Base-by-base conservation (phyloP, 1,284 basidiomycete genomes). In the Leccinum subrobustum region DNA sequence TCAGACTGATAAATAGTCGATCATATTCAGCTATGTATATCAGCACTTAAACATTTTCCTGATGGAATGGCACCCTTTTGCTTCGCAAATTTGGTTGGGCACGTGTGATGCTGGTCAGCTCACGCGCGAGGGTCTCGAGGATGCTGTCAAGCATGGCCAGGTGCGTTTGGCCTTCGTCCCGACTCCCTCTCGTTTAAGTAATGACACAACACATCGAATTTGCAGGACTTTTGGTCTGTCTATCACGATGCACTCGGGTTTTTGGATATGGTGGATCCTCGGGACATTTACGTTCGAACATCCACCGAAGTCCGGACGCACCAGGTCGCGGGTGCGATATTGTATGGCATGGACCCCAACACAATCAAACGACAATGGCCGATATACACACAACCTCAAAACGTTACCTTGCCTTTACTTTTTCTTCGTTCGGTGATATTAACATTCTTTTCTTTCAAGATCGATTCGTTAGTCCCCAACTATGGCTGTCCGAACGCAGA, bases 61-160 rank as follows among this genome's bases (percentile, higher is more conserved):
- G 27, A 29, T 29, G 27, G 62, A 73, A 5, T 70, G 73, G 74
- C 80, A 84, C 60, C 80, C 83, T 1, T 82, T 84, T 62, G 70
- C 76, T 29, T 69, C 67, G n/a, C 72, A 76, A 57, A 76, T 85
- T n/a, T 85, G 83, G 83, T 75, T 79, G 44, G 84, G 83, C 5
- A 81, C 79, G 2, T 85, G 83, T 66, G 81, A 84, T 65, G 63
- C 74, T 14, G 84, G 84, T 27, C 83, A 83, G 64, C 74, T 85
- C 39, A 84, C 83, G 1, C 68, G 71, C 1, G 82, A 70, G 20
- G 83, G 83, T 1, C 67, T 84, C 18, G 69, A 78, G 27, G 83
- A 85, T 60, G 75, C 81, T 7, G 67, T 80, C 53, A 68, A 71
- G 52, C 84, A 86, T 63, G 83, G 83, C 12, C 68, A 78, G 73